A percentile compares a stretch with the other conserved stretches of the same genome.
Conservation (phyloP, 2,329 filamentous ascomycete species). For the Aspergillus amoenus region DNA sequence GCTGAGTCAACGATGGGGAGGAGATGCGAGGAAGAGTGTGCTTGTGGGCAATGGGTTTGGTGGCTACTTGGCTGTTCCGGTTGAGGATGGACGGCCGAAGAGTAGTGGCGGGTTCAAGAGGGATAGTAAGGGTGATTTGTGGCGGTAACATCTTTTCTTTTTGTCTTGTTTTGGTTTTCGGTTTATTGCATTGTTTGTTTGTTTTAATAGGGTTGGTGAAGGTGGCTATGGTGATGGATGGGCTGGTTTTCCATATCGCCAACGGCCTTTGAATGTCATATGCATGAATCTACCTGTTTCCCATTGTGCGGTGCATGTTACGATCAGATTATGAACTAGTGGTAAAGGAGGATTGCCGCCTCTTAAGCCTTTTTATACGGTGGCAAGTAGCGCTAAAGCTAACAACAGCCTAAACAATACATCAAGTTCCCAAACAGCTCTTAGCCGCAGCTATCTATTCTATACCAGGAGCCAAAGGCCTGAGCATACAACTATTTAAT, state of each 20-base stretch:
- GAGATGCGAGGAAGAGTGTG: slow-evolving; percentile 59
- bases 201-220: not conserved
- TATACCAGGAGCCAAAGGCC: not conserved
- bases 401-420: not conserved
- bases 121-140: slow-evolving; percentile 39
- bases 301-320: not conserved
- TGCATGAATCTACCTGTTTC: not conserved
- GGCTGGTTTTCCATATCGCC: not conserved
- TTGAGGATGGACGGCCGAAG: slow-evolving; percentile 44
- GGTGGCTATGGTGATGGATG: not conserved
- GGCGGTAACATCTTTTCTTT: slow-evolving; percentile 28
- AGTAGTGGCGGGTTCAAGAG: slow-evolving; percentile 35
- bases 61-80: slow-evolving; percentile 64
- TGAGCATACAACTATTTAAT: not conserved
- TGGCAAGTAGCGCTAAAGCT: not conserved
- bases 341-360: not conserved
- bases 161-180: not conserved
- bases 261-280: not conserved
- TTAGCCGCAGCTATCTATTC: no score
- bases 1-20: slow-evolving; percentile 58
- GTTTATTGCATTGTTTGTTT: not conserved
- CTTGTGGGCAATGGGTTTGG: slow-evolving; percentile 69
- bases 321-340: not conserved
- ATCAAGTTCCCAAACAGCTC: not conserved
- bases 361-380: not conserved